Evolutionary conservation across 306 rosid species (phyloP).

Genomic region (Adenanthera pavonina): DNA sequence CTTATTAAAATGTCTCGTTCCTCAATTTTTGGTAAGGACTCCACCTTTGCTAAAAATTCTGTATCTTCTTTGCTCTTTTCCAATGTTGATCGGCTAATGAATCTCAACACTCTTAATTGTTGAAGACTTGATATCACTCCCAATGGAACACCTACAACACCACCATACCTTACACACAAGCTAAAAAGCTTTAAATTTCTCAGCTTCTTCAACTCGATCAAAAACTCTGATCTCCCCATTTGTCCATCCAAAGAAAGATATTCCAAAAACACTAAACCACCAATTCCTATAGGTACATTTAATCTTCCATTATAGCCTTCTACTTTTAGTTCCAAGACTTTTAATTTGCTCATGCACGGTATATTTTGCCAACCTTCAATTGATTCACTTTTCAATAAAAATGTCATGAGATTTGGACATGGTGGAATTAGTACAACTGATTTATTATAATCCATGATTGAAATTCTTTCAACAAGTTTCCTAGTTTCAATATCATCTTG

Average conservation of each 20-base stretch:
- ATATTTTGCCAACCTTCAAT: neutral
- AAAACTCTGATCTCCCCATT: rapidly evolving
- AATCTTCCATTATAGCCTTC: neutral
- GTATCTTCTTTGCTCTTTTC: neutral
- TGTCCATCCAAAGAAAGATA: neutral
- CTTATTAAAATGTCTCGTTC: rapidly evolving
- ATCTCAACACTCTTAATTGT: neutral
- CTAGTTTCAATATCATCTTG: neutral
- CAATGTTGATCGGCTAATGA: neutral
- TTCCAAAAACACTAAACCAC: neutral
- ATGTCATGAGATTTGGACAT: neutral
- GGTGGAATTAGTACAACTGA: neutral
- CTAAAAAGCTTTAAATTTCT: neutral
- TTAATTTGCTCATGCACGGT: neutral
- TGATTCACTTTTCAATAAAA: neutral
- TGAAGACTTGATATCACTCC: neutral
- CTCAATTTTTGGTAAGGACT: neutral
- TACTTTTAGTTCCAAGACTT: neutral
- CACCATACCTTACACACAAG: rapidly evolving
- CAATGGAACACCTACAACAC: neutral
- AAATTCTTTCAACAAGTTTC: neutral
- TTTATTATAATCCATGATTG: neutral
- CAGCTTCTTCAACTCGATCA: neutral
- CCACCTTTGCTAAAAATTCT: neutral
- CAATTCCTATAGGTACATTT: neutral